Base-by-base conservation (phyloP, 768 basidiomycete species). In the Suillus decipiens region DNA sequence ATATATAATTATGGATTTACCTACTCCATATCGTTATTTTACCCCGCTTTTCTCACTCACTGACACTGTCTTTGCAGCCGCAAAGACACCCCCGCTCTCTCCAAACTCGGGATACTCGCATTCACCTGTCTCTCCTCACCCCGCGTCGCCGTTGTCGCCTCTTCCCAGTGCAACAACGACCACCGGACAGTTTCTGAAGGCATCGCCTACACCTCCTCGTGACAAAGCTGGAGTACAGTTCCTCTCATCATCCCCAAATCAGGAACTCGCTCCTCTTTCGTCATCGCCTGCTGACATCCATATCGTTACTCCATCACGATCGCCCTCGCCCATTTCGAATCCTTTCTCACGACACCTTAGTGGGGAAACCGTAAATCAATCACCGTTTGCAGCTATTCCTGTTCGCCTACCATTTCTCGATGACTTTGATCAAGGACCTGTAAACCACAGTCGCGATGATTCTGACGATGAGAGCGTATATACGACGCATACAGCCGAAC, bases 331-430 rank as follows among this genome's bases (percentile, higher is more conserved):
- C 1, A 72, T 97, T 92, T 94, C 96, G 89, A 83, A 92, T 93
- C 72, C 96, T 89, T 73, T 96, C 88, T 70, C 83, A 87, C 77
- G 92, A 92, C 77, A 95, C 92, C 74, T 98, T 88, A 77, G 96
- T 93, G 73, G 96, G 91, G 74, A 67, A 67, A 77, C 71, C 10
- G 63, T 64, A 17, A 59, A 65, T n/a, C 70, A 69, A 48, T 69
- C 69, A 8, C 68, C 72, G 11, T 67, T 69, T 50, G 62, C 70
- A 5, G 65, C 59, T 31, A 28, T 64, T 51, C 71, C 71, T 6
- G 71, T 79, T 8, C 74, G 79, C 5, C 74, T 88, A 64, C 83
- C 85, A 10, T 84, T 89, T 71, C 82, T 89, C 65, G 86, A 88
- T 61, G 83, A 83, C 66, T 78, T 82, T 69, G 70, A 71, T 59